Evolutionary conservation across 495 filamentous ascomycete species (phyloP), one percentile per base, ranked within the genome.

Genomic region (Rostrohypoxylon terebratum): DNA sequence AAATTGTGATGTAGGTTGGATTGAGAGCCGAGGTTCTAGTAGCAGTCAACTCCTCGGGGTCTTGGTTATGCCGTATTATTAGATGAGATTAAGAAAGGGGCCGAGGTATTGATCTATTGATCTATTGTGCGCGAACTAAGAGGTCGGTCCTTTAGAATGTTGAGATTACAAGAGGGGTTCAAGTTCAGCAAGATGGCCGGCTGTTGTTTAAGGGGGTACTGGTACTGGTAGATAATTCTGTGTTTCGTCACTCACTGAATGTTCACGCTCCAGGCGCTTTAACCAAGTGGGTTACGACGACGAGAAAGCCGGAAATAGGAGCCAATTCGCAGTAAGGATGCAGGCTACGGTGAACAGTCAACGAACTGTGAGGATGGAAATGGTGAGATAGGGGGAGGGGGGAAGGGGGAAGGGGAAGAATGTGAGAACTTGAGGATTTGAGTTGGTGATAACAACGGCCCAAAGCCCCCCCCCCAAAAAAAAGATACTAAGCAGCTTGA

Each of bases 11-110:
- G 38, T 64, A 65, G 34, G 61, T 48, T 53, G 16, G 28, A 59
- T 51, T 48, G 40, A 23, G 31, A 42, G 40, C 40, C 38, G 47
- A 45, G 10, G 45, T n/a, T 53, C 60, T 11, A 36, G 42, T 51
- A 33, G 47, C 23, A 55, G 45, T 70, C 31, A 67, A 67, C 31
- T 67, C 42, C 61, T 34, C 40, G 34, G 36, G 20, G 25, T 51
- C 20, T 45, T 67, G 28, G 54, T 48, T 51, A 63, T 62, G 54
- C 55, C 71, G 62, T 69, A 21, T 62, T 48, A 59, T 63, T 20
- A 53, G 13, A 4, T 58, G 16, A 36, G 10, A 65, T 54, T 42
- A 59, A 21, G 28, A 28, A 57, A 66, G 34, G 57, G n/a, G 47
- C 33, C 9, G 36, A 40, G 51, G 28, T 14, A 23, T 21, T 23